Evolutionary conservation across 129 eudicot genomes (phyloP), one percentile per base, ranked within the genome.

Genomic region (Logfia minima): DNA sequence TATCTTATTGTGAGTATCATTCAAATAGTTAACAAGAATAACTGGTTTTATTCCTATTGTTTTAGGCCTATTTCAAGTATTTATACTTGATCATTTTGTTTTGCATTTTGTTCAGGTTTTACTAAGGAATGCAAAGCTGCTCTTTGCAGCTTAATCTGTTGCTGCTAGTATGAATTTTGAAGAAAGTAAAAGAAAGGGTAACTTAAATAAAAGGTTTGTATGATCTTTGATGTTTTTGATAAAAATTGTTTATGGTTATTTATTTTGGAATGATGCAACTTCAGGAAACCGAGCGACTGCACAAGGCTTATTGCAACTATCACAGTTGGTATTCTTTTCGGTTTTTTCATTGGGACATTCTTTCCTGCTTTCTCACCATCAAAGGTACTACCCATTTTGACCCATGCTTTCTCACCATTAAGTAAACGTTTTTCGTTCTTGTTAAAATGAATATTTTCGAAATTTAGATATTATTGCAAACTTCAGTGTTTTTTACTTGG

Each of bases 261-360:
- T 19, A 58, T 74, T 6, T 53, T 59, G 43, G 68, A 65, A 59
- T 81, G 77, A 82, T 75, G 70, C 65, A 19, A 79, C 58, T 56
- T 71, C 75, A 91, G 84, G 84, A 91, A 83, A 63, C 77, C 88
- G n/a, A 86, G 45, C 24, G 97, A 88, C 65, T 76, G 71, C 62
- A 71, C 85, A 82, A 84, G 76, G 89, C 73, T 83, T 32, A 28
- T 90, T 61, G 62, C 83, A 8, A 78, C 90, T 4, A 76, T 84
- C 21, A 70, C 86, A 29, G 73, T 80, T 76, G 97, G 97, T 78
- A 45, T 89, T 48, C 43, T 86, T 74, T 75, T 85, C 32, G 99
- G 99, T 22, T 89, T 91, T 89, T 75, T 87, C 67, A 75, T 91
- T 34, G 99, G 99, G 76, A 79, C 81, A 41, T 75, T 89, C 4